phyloP scores from a whole-genome alignment of 257 asterid genomes.

The Capsicum baccatum region DNA sequence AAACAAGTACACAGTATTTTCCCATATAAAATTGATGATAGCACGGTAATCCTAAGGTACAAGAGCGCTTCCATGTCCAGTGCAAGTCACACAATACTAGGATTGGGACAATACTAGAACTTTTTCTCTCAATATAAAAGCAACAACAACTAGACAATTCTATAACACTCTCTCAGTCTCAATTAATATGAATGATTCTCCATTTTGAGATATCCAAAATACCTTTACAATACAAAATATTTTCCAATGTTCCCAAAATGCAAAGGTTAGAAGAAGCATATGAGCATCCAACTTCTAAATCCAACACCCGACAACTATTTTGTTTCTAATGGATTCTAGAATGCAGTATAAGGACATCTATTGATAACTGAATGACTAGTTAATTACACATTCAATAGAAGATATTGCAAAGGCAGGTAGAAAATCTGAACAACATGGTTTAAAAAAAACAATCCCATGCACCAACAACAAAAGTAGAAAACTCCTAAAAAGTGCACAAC shows the following conservation, averaged over 20 bases:
- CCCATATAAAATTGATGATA: too few relatives aligned
- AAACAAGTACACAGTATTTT: too few relatives aligned
- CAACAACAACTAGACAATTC: too few relatives aligned
- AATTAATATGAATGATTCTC: too few relatives aligned
- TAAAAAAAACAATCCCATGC: not conserved
- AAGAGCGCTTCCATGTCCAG: too few relatives aligned
- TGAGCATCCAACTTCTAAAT: slow-evolving; percentile 4
- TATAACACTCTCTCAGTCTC: too few relatives aligned
- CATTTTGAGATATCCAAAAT: not conserved
- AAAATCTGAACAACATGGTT: not conserved
- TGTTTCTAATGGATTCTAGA: slow-evolving; percentile 4
- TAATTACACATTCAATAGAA: not conserved
- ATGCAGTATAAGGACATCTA: not conserved
- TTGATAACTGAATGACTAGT: not conserved
- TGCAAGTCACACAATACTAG: too few relatives aligned
- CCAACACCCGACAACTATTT: not conserved
- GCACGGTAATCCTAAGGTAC: too few relatives aligned
- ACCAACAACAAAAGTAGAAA: not conserved
- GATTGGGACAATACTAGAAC: too few relatives aligned
- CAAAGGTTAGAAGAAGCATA: not conserved
- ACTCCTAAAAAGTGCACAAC: not conserved
- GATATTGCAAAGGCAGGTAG: not conserved
- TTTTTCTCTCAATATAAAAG: too few relatives aligned
- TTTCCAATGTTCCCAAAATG: not conserved
- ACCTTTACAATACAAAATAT: not conserved